Percentiles rank a stretch among this genome's conserved stretches.
Evolutionary conservation across 2,329 filamentous ascomycete genomes (phyloP).

Genomic region (Rhynchosporium secalis): DNA sequence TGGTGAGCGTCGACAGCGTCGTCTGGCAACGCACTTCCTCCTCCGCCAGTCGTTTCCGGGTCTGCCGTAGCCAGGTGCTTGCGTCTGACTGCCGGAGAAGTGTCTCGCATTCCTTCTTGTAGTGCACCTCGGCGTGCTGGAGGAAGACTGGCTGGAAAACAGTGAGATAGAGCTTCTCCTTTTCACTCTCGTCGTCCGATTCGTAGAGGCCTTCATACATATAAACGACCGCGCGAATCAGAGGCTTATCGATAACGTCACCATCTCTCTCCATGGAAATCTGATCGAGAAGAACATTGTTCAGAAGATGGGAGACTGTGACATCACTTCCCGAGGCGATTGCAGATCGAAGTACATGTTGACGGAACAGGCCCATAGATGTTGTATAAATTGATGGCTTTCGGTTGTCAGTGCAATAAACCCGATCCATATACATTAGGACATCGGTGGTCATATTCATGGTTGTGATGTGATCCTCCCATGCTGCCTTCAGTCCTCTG

Average conservation of each 20-base stretch:
- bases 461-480: conserved; percentile 86
- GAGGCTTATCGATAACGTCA: conserved; percentile 79
- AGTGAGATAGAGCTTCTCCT: conserved; percentile 78
- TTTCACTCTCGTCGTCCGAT: conserved; percentile 72
- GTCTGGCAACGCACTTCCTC: conserved; percentile 82
- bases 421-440: conserved; percentile 94
- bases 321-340: conserved; percentile 47
- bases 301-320: conserved; percentile 72
- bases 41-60: conserved; percentile 72
- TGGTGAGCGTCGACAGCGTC: conserved; percentile 72
- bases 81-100: conserved; percentile 79
- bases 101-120: conserved; percentile 70
- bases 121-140: conserved; percentile 69
- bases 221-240: conserved; percentile 79
- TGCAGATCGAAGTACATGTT: conserved; percentile 72
- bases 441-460: conserved; percentile 98
- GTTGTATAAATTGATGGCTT: conserved; percentile 79
- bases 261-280: conserved; percentile 90
- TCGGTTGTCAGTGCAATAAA: conserved; percentile 72
- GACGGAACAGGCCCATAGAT: conserved; percentile 84
- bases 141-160: conserved; percentile 81
- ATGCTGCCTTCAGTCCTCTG: conserved; percentile 71
- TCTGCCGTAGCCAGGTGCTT: conserved; percentile 76
- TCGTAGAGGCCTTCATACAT: conserved; percentile 93
- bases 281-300: conserved; percentile 82